Percentiles rank a stretch among this genome's conserved stretches.
Evolutionary conservation across 352 stramenopile species (phyloP).

Genomic region (Phytophthora cryptogea): DNA sequence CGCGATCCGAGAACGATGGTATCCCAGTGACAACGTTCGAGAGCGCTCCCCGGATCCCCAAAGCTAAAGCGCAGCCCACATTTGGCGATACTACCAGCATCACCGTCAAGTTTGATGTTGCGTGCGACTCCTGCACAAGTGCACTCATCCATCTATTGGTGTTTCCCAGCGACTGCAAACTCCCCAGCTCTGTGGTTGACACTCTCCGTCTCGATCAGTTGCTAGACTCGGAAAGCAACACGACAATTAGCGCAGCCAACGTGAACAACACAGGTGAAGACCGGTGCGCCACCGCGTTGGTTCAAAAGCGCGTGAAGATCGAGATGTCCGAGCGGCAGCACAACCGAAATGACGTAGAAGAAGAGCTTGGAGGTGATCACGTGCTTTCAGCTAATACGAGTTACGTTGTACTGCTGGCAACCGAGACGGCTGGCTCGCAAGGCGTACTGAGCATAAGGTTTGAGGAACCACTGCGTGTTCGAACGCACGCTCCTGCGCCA

Average conservation of each 20-base stretch:
- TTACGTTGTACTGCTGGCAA: constrained; percentile 56
- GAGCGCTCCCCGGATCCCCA: constrained; percentile 43
- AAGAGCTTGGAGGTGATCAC: constrained; percentile 34
- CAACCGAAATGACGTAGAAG: constrained; percentile 41
- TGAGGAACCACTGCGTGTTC: constrained; percentile 34
- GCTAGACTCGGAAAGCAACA: constrained; percentile 10
- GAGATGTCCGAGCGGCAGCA: constrained; percentile 43
- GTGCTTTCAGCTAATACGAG: constrained; percentile 48
- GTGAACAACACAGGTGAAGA: not conserved
- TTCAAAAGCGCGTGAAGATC: constrained; percentile 38
- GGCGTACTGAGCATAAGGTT: constrained; percentile 68
- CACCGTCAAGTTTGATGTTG: constrained; percentile 62
- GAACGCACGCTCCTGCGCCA: constrained; percentile 50
- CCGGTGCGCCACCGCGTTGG: constrained; percentile 20
- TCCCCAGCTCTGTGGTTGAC: constrained; percentile 19
- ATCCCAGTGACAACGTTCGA: constrained; percentile 66
- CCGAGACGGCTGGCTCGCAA: constrained; percentile 51
- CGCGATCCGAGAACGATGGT: constrained; percentile 40
- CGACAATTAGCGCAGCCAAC: constrained; percentile 1
- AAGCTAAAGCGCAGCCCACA: constrained; percentile 48
- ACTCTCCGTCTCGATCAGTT: constrained; percentile 25
- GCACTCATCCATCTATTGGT: constrained; percentile 63
- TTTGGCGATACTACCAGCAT: constrained; percentile 59
- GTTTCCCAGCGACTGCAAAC: constrained; percentile 39
- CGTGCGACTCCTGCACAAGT: constrained; percentile 49